Conservation (phyloP, 306 rosid species). For the Quercus variabilis region DNA sequence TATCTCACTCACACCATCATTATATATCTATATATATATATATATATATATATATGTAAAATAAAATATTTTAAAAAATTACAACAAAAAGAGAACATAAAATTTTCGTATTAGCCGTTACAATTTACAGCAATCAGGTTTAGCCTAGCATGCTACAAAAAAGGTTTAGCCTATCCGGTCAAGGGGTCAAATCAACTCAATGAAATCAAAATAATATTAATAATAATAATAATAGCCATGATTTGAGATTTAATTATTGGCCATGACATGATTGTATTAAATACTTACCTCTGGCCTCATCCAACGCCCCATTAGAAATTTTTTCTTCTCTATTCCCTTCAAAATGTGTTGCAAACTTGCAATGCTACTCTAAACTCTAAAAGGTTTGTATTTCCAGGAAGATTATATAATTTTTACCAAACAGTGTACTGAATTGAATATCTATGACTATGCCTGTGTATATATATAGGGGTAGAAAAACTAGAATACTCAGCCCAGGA, state of each 20-base stretch:
- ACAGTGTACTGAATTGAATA: neutral
- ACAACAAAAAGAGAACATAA: no score
- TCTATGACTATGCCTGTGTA: neutral
- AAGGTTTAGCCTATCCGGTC: no score
- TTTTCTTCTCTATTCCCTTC: neutral
- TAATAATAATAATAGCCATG: neutral
- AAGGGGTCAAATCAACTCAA: neutral
- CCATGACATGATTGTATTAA: neutral
- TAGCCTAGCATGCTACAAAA: no score
- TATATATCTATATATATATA: no score
- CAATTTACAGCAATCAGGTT: no score
- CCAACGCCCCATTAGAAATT: constrained; percentile 77
- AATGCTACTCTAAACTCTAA: neutral
- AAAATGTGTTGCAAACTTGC: neutral
- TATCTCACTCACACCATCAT: no score
- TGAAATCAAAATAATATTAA: neutral
- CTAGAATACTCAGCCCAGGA: neutral
- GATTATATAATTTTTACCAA: neutral
- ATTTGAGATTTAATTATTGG: no score
- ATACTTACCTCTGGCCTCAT: constrained; percentile 78
- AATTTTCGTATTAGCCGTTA: no score
- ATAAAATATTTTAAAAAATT: no score
- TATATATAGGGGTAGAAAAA: constrained; percentile 23
- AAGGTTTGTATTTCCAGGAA: neutral
- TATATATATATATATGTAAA: no score